A percentile compares a stretch with the other conserved stretches of the same genome.
phyloP scores from a whole-genome alignment of 768 basidiomycete genomes.

The Rhodosporidiobolus sp. region DNA sequence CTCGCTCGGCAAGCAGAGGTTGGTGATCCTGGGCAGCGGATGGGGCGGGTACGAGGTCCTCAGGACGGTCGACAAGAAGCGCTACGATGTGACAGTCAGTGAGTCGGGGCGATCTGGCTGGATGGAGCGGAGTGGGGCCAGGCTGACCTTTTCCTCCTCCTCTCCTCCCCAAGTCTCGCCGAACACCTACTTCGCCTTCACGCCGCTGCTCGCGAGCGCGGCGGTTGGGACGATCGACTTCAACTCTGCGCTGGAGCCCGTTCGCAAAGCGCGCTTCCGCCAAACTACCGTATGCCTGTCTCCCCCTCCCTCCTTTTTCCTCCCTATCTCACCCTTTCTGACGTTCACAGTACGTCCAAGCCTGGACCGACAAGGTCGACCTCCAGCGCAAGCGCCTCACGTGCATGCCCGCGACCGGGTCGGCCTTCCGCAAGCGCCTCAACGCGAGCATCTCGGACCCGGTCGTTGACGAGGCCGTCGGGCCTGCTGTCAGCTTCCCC shows the following conservation, averaged over 20 bases:
- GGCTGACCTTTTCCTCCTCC: too few relatives aligned
- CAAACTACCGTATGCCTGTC: background rate
- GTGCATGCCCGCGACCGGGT: conserved; percentile 28
- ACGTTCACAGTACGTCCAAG: conserved; percentile 39
- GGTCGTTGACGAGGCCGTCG: background rate
- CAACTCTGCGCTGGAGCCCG: conserved; percentile 74
- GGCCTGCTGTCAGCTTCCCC: conserved; percentile 4
- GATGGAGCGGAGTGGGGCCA: too few relatives aligned
- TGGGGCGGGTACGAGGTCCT: conserved; percentile 39
- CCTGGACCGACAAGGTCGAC: conserved; percentile 48
- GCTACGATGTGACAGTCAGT: conserved; percentile 21
- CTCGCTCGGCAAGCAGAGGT: conserved; percentile 44
- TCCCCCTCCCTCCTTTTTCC: background rate
- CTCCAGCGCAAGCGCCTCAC: conserved; percentile 29
- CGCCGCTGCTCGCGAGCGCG: conserved; percentile 53
- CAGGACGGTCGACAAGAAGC: conserved; percentile 43
- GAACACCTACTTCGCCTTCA: conserved; percentile 40
- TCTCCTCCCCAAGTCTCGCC: conserved; percentile 24
- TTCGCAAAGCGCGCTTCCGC: conserved; percentile 49
- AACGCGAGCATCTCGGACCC: background rate
- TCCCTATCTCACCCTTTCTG: too few relatives aligned
- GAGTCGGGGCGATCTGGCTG: too few relatives aligned
- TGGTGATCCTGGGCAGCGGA: conserved; percentile 48
- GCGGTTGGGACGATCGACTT: conserved; percentile 82
- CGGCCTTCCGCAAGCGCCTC: background rate